phyloP scores from a whole-genome alignment of 495 filamentous ascomycete genomes.

The Chaetomium cochliodes region DNA sequence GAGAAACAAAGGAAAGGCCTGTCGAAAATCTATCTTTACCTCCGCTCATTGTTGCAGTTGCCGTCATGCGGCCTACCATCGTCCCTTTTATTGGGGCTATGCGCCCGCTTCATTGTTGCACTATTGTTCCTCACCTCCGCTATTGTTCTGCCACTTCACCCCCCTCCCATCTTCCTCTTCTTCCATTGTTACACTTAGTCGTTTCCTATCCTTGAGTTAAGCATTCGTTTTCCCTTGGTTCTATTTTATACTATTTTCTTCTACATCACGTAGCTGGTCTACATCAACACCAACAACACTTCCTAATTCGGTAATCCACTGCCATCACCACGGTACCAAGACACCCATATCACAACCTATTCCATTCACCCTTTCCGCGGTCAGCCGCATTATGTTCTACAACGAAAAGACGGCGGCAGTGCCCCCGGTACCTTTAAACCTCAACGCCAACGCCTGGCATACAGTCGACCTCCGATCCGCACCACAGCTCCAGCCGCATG shows the following conservation, averaged over 20 bases:
- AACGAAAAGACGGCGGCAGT: slow-evolving; percentile 29
- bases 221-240: slow-evolving; percentile 18
- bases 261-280: slow-evolving; percentile 26
- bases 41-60: not conserved
- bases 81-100: slow-evolving; percentile 6
- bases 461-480: slow-evolving; percentile 25
- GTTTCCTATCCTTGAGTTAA: slow-evolving; percentile 20
- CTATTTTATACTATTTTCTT: slow-evolving; percentile 21
- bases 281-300: slow-evolving; percentile 12
- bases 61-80: slow-evolving; percentile 16
- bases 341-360: slow-evolving; percentile 4
- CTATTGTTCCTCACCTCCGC: no score
- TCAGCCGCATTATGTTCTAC: slow-evolving; percentile 25
- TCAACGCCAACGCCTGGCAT: slow-evolving; percentile 32
- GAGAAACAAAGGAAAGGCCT: slow-evolving; percentile 18
- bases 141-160: slow-evolving; percentile 28
- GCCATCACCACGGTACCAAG: slow-evolving; percentile 4
- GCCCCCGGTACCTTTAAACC: slow-evolving; percentile 27
- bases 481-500: slow-evolving; percentile 20
- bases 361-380: slow-evolving; percentile 17
- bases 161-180: not conserved
- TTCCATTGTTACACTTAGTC: slow-evolving; percentile 22
- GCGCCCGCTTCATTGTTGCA: slow-evolving; percentile 21
- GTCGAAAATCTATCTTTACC: slow-evolving; percentile 13
- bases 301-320: slow-evolving; percentile 14